Conservation (phyloP, 768 basidiomycete genomes). For the Naematelia encephala region DNA sequence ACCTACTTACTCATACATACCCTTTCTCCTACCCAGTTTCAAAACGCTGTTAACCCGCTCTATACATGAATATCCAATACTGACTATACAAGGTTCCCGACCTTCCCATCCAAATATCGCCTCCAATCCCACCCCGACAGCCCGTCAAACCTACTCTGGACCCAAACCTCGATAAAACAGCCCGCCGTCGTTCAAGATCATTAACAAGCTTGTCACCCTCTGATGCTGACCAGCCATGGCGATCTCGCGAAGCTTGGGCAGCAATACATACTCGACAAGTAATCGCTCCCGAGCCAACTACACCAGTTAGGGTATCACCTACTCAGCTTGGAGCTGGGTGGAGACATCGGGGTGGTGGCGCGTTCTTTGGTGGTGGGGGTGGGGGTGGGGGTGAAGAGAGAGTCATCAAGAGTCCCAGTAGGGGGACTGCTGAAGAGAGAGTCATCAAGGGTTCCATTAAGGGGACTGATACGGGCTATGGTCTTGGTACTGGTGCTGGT, state of each 20-base stretch:
- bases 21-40: no score
- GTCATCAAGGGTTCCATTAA: background rate
- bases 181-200: conserved; percentile 15
- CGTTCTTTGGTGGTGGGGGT: conserved; percentile 6
- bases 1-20: no score
- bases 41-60: no score
- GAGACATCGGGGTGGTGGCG: conserved; percentile 9
- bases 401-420: background rate
- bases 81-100: background rate
- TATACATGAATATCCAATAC: background rate
- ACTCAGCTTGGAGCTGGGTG: conserved; percentile 3
- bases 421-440: background rate
- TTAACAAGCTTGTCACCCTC: conserved; percentile 9
- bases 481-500: no score
- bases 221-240: conserved; percentile 15
- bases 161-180: background rate
- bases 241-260: conserved; percentile 11
- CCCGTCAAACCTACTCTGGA: background rate
- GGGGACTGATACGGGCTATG: no score
- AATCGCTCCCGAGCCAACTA: no score
- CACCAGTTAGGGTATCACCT: no score
- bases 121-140: background rate
- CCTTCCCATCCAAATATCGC: background rate
- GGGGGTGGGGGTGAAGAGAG: conserved; percentile 6
- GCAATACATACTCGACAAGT: conserved; percentile 7